Evolutionary conservation across 2,329 filamentous ascomycete genomes (phyloP), one percentile per base, ranked within the genome.

Genomic region (Rachicladosporium sp.): DNA sequence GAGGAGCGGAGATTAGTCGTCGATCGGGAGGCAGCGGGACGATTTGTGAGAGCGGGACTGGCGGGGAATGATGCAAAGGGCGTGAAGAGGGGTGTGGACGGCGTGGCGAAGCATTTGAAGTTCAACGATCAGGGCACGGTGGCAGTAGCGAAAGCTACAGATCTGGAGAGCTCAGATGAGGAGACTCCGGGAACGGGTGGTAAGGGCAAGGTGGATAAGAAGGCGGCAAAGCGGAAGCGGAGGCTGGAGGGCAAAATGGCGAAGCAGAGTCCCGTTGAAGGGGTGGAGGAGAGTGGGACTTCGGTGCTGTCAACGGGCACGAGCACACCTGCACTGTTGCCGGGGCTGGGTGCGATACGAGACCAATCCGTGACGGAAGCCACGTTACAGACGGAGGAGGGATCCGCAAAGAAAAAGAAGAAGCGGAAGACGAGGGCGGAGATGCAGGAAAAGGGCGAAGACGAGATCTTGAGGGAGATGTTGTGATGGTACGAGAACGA

Each of bases 41-140:
- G 89, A 37, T 83, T 98, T 44, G 78, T 98, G 52, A 85, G 81
- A 56, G 76, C 84, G 44, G 85, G 83, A 38, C 64, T 96, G 53
- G 80, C 56, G 2, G 66, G 66, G 23, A 69, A 69, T 41, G 64
- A 67, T 43, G 52, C 10, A 56, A 66, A 46, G 43, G 63, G 30
- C 52, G 47, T 19, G 15, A 19, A 19, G 15, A 19, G 15, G 15
- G 15, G 15, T 5, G 15, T 19, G 15, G 15, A 19, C 15, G 15
- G 15, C 3, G 15, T 19, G 15, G 3, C 15, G 15, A 19, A 19
- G 15, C 15, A 19, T 19, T 19, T 19, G 15, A 19, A 19, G 5
- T 19, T 19, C 15, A 19, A 5, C 5, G 15, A 19, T 19, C 40
- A 42, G 40, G 62, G 61, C 48, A 47, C 55, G 36, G 47, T 54